phyloP scores from a whole-genome alignment of 495 filamentous ascomycete genomes.

The Penicillium argentinense region DNA sequence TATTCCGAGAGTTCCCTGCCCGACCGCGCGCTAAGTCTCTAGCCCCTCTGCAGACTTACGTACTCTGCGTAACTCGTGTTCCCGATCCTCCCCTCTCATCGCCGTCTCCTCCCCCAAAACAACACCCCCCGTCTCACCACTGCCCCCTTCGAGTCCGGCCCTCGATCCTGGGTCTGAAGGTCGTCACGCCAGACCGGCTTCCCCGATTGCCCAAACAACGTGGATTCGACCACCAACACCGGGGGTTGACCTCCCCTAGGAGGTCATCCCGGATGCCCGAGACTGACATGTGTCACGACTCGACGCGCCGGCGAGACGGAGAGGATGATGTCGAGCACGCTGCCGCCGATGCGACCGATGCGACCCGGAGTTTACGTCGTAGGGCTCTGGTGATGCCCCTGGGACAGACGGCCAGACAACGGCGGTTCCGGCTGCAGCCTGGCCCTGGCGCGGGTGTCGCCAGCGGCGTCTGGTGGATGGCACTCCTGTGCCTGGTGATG shows the following conservation, averaged over 20 bases:
- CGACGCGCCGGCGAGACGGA: slow-evolving; percentile 16
- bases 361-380: too few species aligned
- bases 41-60: slow-evolving; percentile 11
- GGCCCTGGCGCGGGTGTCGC: not conserved
- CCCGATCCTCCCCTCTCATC: slow-evolving; percentile 6
- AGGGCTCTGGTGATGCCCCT: too few species aligned
- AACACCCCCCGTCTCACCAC: not conserved
- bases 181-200: slow-evolving; percentile 5
- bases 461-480: slow-evolving; percentile 23
- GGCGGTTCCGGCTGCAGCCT: slow-evolving; percentile 12
- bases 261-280: slow-evolving; percentile 43
- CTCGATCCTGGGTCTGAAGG: not conserved
- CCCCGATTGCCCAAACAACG: slow-evolving; percentile 34
- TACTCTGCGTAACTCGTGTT: slow-evolving; percentile 12
- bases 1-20: too few species aligned
- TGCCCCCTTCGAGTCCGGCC: not conserved
- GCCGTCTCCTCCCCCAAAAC: not conserved
- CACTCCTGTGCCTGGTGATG: slow-evolving; percentile 23
- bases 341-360: too few species aligned
- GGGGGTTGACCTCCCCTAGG: slow-evolving; percentile 50
- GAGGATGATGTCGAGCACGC: slow-evolving; percentile 1
- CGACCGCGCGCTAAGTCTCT: too few species aligned
- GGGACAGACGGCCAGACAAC: too few species aligned
- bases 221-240: slow-evolving; percentile 40
- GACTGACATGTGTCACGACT: slow-evolving; percentile 36